Conservation (phyloP, 2,329 filamentous ascomycete genomes). For the Sclerotinia sclerotiorum region DNA sequence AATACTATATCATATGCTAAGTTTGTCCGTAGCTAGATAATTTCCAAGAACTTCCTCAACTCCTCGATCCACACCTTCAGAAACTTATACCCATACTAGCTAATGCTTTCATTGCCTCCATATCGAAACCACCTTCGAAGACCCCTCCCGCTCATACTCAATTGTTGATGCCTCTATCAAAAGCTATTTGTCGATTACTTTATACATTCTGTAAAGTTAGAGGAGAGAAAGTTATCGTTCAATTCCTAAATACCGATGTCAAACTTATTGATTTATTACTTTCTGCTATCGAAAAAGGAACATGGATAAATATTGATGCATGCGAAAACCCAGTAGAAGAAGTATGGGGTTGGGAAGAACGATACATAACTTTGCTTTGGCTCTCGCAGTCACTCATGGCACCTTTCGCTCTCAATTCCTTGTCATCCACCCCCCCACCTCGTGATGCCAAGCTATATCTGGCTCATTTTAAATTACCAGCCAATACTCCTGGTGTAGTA, state of each 20-base stretch:
- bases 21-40: constrained; percentile 60
- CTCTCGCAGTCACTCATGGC: constrained; percentile 77
- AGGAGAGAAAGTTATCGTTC: constrained; percentile 86
- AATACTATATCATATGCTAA: constrained; percentile 20
- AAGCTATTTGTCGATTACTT: constrained; percentile 74
- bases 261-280: constrained; percentile 80
- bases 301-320: constrained; percentile 26
- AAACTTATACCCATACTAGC: constrained; percentile 72
- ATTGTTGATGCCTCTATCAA: constrained; percentile 40
- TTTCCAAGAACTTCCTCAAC: constrained; percentile 93
- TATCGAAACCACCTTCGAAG: constrained; percentile 49
- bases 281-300: constrained; percentile 63
- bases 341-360: constrained; percentile 76
- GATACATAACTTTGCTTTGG: constrained; percentile 87
- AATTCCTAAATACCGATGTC: constrained; percentile 89
- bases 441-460: constrained; percentile 45
- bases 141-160: constrained; percentile 33
- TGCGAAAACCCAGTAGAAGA: constrained; percentile 11
- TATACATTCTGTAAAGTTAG: constrained; percentile 94
- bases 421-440: constrained; percentile 63
- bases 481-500: constrained; percentile 66
- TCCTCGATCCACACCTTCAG: constrained; percentile 81
- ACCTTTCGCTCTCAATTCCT: constrained; percentile 85
- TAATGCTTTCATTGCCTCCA: constrained; percentile 70
- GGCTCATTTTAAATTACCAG: constrained; percentile 55